These are phyloP conservation scores for Craspedostauros australis DNA, from an alignment of 108 stramenopile species.

Conservation along the genomic window DNA sequence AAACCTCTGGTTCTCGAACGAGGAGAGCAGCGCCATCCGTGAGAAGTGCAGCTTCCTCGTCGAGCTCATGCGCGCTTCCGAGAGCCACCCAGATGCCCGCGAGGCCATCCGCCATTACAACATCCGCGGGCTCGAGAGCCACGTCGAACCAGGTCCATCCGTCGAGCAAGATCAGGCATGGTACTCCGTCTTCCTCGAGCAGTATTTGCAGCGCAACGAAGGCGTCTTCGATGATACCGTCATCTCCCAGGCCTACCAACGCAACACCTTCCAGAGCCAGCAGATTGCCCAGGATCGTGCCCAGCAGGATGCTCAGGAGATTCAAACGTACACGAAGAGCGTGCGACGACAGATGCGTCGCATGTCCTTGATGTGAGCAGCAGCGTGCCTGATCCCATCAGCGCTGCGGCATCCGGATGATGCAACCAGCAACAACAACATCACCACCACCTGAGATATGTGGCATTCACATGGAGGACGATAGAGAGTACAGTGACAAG, in stretches of 20 bases:
- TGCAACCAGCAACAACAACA: too few relatives aligned
- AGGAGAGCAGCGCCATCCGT: slow-evolving; percentile 8
- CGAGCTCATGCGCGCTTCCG: slow-evolving; percentile 3
- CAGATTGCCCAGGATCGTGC: slow-evolving; percentile 8
- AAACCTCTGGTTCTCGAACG: slow-evolving; percentile 16
- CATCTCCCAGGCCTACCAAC: slow-evolving; percentile 2
- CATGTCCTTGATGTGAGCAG: too few relatives aligned
- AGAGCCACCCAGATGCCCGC: too few relatives aligned
- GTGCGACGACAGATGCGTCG: background rate
- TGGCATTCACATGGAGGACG: too few relatives aligned
- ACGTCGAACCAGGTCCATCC: too few relatives aligned
- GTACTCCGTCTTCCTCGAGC: slow-evolving; percentile 10
- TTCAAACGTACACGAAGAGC: background rate
- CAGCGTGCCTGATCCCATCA: too few relatives aligned
- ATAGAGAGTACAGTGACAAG: too few relatives aligned
- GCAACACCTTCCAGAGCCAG: slow-evolving; percentile 9
- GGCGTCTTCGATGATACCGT: slow-evolving; percentile 10
- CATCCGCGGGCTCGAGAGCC: slow-evolving; percentile 9
- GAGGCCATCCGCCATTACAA: too few relatives aligned
- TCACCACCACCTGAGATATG: too few relatives aligned
- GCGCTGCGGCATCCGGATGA: too few relatives aligned
- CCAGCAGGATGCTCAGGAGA: background rate
- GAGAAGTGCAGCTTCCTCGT: slow-evolving; percentile 5
- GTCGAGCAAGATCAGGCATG: slow-evolving; percentile 7
- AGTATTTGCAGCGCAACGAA: slow-evolving; percentile 7